Evolutionary conservation across 495 filamentous ascomycete species (phyloP), one percentile per base, ranked within the genome.

Genomic region (Penicillium antarcticum): DNA sequence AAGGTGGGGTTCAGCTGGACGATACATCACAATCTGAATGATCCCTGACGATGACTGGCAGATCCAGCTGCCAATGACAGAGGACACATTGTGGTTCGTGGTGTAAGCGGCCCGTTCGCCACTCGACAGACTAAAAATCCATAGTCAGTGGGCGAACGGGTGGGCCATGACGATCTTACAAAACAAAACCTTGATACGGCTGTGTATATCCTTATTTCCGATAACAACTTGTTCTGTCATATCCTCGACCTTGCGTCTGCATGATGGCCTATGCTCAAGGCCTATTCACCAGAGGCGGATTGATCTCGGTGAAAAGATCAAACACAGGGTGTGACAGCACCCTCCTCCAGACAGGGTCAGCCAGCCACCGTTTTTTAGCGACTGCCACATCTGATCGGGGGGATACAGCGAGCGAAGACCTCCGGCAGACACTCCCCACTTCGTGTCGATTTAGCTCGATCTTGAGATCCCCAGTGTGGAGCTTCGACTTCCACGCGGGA

Each of bases 101-200:
- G 48, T 45, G 36, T 32, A 10, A 29, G 45, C 35, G 57, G 53
- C 46, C 59, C 53, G 47, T 52, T 38, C 50, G 33, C 41, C 32
- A 18, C 38, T 41, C 33, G 46, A 45, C 26, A 16, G 6, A 10
- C 14, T n/a, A 42, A 45, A 45, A 58, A 47, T 23, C 39, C 34
- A 51, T 62, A 54, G 58, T 45, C 11, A 42, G 57, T 62, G 59
- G 62, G 48, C 48, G 57, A 66, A 66, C 57, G 14, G 54, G 62
- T 66, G 62, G 62, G 57, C 51, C 54, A 12, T 46, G 62, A 36
- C 45, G 60, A 63, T 61, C 62, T 23, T 21, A 38, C n/a, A 38
- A 47, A 9, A 29, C 5, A 7, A 7, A 29, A 29, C 5, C 5
- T 10, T 29, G 26, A 8, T 29, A 29, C 26, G 26, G 26, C 26